These are phyloP conservation scores for Lunularia cruciata DNA, from an alignment of 225 moss, liverwort and hornwort species.

Conservation along the genomic window DNA sequence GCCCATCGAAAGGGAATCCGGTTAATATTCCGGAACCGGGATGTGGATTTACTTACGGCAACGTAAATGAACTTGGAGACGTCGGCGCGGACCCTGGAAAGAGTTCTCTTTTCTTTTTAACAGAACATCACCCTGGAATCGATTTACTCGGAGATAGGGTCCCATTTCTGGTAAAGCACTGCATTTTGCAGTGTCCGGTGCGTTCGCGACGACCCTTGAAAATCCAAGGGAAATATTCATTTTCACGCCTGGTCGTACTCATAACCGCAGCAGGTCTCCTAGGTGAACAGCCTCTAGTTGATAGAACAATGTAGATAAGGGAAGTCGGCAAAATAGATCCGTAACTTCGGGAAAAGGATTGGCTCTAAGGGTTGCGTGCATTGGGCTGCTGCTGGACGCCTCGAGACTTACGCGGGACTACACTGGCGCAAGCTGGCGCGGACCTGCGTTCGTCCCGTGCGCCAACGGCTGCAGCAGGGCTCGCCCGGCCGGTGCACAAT, in stretches of 20 bases:
- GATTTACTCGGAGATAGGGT: constrained; percentile 8
- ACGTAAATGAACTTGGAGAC: not conserved
- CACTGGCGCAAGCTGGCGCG: too few relatives aligned
- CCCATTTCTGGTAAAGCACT: constrained; percentile 2
- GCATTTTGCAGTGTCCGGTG: constrained; percentile 9
- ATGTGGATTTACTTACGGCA: not conserved
- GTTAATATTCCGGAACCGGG: constrained; percentile 18
- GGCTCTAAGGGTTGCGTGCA: not conserved
- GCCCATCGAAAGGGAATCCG: constrained; percentile 18
- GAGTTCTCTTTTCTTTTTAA: constrained; percentile 15
- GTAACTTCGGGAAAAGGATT: too few relatives aligned
- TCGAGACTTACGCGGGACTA: too few relatives aligned
- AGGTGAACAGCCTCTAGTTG: constrained; percentile 27
- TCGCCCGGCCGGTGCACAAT: too few relatives aligned
- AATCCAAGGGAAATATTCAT: not conserved
- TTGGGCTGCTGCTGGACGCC: not conserved
- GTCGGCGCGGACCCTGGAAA: constrained; percentile 5
- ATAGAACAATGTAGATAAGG: too few relatives aligned
- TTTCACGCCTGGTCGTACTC: constrained; percentile 16
- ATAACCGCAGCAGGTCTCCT: constrained; percentile 28
- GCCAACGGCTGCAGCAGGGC: too few relatives aligned
- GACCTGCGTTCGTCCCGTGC: too few relatives aligned
- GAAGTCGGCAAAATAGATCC: too few relatives aligned
- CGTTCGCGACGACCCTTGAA: constrained; percentile 8
- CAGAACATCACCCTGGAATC: constrained; percentile 2